Base-by-base conservation (phyloP, 75 land plant genomes). In the Cupressus sempervirens region DNA sequence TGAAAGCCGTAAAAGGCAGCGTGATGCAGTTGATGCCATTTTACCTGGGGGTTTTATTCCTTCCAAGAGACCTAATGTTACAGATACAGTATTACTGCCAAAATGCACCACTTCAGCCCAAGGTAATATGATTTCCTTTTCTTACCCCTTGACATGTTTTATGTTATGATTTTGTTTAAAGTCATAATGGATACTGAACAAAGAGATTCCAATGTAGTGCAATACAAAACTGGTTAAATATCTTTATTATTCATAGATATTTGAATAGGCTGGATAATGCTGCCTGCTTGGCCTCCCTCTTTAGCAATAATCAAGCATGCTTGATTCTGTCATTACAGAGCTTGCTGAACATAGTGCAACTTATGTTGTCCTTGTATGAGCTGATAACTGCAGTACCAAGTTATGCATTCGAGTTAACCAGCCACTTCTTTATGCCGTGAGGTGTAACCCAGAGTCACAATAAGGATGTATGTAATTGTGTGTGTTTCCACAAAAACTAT, bases 11-110 rank as follows among this genome's bases (percentile, higher is more conserved):
- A 93, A 92, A 85, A 72, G 93, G 56, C 96, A 94, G 65, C 91
- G 96, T 70, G 96, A 93, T 32, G 92, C 87, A 41, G 90, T 92
- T 77, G 88, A 90, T 86, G 88, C 92, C 52, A 86, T 94, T 82
- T 86, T 94, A 80, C 86, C 88, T 50, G 86, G 70, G 23, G 87
- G 90, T 85, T 86, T 92, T 7, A 88, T 90, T 46, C 50, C 93
- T 54, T 89, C 93, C 13, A 91, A 91, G 81, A 93, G 86, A 80
- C 26, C 89, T 80, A 89, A 87, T 83, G 73, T 40, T 41, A 83
- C 92, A 84, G 50, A 45, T 32, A 79, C 81, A 45, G 12, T 48
- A 79, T 45, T n/a, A 45, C 52, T 11, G n/a, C 15, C 32, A 45
- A 45, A 45, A 79, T 79, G n/a, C 1, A 45, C 10, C 74, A 72